Conservation (phyloP, 2,329 filamentous ascomycete genomes). For the Bipolaris bicolor region DNA sequence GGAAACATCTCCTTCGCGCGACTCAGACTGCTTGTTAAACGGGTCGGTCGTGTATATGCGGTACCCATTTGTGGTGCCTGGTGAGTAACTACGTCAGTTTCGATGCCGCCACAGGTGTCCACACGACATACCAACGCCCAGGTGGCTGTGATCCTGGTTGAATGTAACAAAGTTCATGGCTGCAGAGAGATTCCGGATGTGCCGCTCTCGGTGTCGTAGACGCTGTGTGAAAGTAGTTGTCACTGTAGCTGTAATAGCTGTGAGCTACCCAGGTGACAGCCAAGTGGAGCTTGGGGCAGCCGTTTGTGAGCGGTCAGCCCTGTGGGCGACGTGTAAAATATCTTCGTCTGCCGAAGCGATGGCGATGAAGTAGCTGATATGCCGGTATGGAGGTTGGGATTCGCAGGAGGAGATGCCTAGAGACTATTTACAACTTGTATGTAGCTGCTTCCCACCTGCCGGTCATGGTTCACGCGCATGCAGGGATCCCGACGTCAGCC, state of each 20-base stretch:
- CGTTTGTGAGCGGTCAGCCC: constrained; percentile 16
- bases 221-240: constrained; percentile 4
- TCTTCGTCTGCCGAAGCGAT: constrained; percentile 4
- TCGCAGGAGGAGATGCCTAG: constrained; percentile 3
- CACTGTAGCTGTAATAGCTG: neutral
- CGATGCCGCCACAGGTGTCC: neutral
- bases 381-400: constrained; percentile 4
- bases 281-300: constrained; percentile 31
- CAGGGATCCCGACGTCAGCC: constrained; percentile 24
- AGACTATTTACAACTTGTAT: constrained; percentile 10
- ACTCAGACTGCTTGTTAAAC: constrained; percentile 93
- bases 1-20: constrained; percentile 91
- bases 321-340: constrained; percentile 18
- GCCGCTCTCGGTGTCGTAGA: constrained; percentile 8
- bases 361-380: constrained; percentile 19
- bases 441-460: constrained; percentile 10
- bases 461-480: constrained; percentile 19
- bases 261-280: constrained; percentile 14
- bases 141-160: constrained; percentile 97
- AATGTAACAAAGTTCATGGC: constrained; percentile 96
- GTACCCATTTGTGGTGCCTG: constrained; percentile 91
- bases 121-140: constrained; percentile 79
- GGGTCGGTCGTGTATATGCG: constrained; percentile 97
- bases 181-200: constrained; percentile 40
- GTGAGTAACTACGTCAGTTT: constrained; percentile 15